Conservation (phyloP, 176 grass and related monocot genomes). For the sorghum (Sorghum bicolor) region Sorghum_bicolor_NCBIv3 NC_012870.2:3867501-3868000, state of each 20-base stretch:
- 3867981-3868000: slow-evolving; percentile 10
- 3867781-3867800: slow-evolving; percentile 16
- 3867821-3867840: slow-evolving; percentile 16
- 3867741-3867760: neutral
- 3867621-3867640: slow-evolving; percentile 48
- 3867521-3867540: slow-evolving; percentile 65
- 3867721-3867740: slow-evolving; percentile 7
- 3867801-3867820: slow-evolving; percentile 12
- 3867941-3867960: slow-evolving; percentile 33
- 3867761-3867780: slow-evolving; percentile 27
- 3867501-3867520: slow-evolving; percentile 72
- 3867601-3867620: slow-evolving; percentile 33
- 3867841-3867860: slow-evolving; percentile 44
- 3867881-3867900: slow-evolving; percentile 8
- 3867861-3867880: slow-evolving; percentile 24
- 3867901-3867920: neutral
- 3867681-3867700: slow-evolving; percentile 19
- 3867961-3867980: slow-evolving; percentile 41
- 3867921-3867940: slow-evolving; percentile 35
- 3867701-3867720: neutral
- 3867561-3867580: slow-evolving; percentile 38
- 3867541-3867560: slow-evolving; percentile 48
- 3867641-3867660: neutral
- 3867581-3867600: slow-evolving; percentile 23
- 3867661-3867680: slow-evolving; percentile 34